Percentiles rank a stretch among this genome's conserved stretches.
phyloP scores from a whole-genome alignment of 2,329 filamentous ascomycete genomes.

The Ophiosphaerella korrae region DNA sequence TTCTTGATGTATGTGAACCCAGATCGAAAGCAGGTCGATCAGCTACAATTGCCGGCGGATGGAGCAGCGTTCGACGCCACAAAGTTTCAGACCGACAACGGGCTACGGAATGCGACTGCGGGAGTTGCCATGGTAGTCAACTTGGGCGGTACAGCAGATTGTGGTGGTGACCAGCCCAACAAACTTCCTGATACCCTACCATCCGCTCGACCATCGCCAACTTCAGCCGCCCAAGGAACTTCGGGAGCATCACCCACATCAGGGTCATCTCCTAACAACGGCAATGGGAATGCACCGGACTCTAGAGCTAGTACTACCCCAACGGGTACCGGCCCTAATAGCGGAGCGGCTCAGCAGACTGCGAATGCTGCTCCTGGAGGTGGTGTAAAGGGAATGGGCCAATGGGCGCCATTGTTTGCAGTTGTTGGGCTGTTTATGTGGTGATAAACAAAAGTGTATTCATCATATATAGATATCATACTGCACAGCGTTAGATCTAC shows the following conservation, averaged over 20 bases:
- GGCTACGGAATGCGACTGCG: conserved; percentile 30
- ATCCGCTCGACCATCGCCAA: conserved; percentile 3
- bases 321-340: too few relatives aligned
- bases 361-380: conserved; percentile 13
- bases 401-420: conserved; percentile 1
- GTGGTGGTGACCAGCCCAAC: conserved; percentile 13
- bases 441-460: not conserved
- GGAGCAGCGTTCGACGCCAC: conserved; percentile 33
- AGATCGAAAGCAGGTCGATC: conserved; percentile 19
- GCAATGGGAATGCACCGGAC: not conserved
- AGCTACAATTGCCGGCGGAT: conserved; percentile 31
- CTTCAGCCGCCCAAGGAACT: not conserved
- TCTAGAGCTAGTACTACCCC: not conserved
- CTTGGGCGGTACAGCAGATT: conserved; percentile 31
- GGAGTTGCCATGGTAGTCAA: conserved; percentile 43
- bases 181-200: conserved; percentile 8
- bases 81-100: conserved; percentile 39
- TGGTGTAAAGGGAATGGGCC: not conserved
- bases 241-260: conserved; percentile 1
- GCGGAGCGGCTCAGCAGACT: conserved; percentile 11
- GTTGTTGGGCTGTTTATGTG: conserved; percentile 5
- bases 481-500: too few relatives aligned
- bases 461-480: too few relatives aligned
- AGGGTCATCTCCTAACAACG: not conserved
- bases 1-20: conserved; percentile 43